Evolutionary conservation across 257 asterid genomes (phyloP).

Genomic region (Capsicum pubescens): DNA sequence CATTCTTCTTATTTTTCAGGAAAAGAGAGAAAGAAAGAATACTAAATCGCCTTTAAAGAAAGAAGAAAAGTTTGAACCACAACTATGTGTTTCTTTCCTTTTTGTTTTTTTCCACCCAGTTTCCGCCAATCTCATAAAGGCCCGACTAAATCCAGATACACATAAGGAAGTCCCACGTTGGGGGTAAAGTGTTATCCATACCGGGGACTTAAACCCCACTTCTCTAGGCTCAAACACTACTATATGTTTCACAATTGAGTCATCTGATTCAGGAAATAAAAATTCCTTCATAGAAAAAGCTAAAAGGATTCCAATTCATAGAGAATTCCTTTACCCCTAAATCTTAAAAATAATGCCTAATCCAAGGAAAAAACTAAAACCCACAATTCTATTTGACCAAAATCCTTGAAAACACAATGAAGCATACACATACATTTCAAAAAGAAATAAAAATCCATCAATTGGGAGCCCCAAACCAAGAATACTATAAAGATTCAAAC

Average conservation of each 20-base stretch:
- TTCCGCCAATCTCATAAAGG: neutral
- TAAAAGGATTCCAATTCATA: neutral
- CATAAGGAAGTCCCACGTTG: neutral
- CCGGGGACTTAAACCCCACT: no score
- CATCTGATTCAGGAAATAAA: neutral
- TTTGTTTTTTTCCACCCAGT: neutral
- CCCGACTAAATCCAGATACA: neutral
- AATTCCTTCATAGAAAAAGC: neutral
- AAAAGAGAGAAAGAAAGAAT: conserved; percentile 3
- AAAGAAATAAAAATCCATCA: neutral
- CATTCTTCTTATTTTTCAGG: neutral
- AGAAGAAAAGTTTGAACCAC: neutral
- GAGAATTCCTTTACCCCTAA: neutral
- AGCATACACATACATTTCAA: neutral
- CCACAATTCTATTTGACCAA: neutral
- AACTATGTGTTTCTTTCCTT: neutral
- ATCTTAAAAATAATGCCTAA: neutral
- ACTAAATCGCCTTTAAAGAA: neutral
- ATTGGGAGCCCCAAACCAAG: neutral
- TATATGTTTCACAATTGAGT: neutral
- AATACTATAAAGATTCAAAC: neutral
- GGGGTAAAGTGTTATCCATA: neutral
- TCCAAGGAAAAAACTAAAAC: neutral
- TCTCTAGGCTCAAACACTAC: neutral
- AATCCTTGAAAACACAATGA: neutral